These are phyloP conservation scores for Cucumis melo DNA, from an alignment of 306 rosid species.

Conservation along the genomic window DNA sequence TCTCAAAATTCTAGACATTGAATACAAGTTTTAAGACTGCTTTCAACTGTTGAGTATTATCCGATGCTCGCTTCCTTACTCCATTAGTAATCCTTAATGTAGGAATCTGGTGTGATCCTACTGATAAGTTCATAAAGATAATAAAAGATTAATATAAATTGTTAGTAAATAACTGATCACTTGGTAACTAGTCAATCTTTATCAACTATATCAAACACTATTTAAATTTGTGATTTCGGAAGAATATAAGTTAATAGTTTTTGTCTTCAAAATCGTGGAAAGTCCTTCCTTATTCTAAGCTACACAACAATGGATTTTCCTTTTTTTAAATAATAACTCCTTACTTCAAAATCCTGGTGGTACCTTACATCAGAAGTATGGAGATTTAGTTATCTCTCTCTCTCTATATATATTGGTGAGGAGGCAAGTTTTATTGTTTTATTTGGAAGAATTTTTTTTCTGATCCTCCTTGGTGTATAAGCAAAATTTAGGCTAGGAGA, in stretches of 20 bases:
- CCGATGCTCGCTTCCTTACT: background rate
- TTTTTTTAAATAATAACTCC: background rate
- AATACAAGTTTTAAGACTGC: background rate
- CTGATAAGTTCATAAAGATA: background rate
- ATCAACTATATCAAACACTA: background rate
- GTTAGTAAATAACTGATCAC: background rate
- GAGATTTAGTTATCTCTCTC: too few relatives aligned
- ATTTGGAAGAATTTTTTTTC: background rate
- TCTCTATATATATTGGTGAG: background rate
- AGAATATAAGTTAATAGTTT: background rate
- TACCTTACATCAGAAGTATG: background rate
- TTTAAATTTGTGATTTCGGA: background rate
- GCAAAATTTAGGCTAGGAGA: background rate
- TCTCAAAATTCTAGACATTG: background rate
- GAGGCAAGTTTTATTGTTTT: background rate
- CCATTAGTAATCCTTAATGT: background rate
- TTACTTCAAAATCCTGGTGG: background rate
- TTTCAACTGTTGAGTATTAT: background rate
- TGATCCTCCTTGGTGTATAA: background rate
- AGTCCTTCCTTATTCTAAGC: too few relatives aligned
- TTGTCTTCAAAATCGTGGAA: background rate
- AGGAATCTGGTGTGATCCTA: background rate
- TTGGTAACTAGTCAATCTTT: background rate
- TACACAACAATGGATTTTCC: background rate
- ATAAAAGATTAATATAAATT: background rate